Evolutionary conservation across 306 rosid genomes (phyloP), one percentile per base, ranked within the genome.

Genomic region (Cucurbita moschata): DNA sequence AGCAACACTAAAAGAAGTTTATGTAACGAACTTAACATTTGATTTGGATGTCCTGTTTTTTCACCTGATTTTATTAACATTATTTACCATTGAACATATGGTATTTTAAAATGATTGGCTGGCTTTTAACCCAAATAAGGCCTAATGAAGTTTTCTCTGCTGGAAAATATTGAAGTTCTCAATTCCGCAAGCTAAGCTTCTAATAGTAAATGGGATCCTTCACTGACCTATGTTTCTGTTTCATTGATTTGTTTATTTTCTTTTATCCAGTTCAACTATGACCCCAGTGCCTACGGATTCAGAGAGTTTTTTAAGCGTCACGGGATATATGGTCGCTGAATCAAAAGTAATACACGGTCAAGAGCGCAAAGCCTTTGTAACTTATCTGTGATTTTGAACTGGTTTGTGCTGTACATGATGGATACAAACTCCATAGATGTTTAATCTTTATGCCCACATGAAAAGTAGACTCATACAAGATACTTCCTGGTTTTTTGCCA

Each of bases 291-390:
- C 43, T 91, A 94, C 14, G 97, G 99, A 79, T 94, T 94, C 81
- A 85, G 99, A 81, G 96, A 94, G 81, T 87, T 86, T 83, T 89
- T 94, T 85, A 91, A 88, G 92, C 91, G 91, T 59, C 78, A 88
- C 16, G 88, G 90, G 46, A 76, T 90, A 76, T 87, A 59, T 61
- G 30, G 75, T 47, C 90, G 53, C 86, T 86, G 46, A 81, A 82
- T 75, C 65, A 61, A 3, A 85, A 85, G 72, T 86, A 76, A 82
- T 69, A 73, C 44, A 82, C 72, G 44, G 59, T 70, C 8, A 62
- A 60, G 67, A 14, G 11, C 44, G 35, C 35, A 5, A 26, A 13
- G 16, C 67, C 21, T 37, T 37, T 62, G 10, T 26, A 59, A 26
- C 26, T 26, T 26, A 26, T 62, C 10, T 38, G 47, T 62, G 5